These are phyloP conservation scores for Panicum hallii DNA, from an alignment of 202 grass and related monocot genomes.

Conservation along the genomic window DNA sequence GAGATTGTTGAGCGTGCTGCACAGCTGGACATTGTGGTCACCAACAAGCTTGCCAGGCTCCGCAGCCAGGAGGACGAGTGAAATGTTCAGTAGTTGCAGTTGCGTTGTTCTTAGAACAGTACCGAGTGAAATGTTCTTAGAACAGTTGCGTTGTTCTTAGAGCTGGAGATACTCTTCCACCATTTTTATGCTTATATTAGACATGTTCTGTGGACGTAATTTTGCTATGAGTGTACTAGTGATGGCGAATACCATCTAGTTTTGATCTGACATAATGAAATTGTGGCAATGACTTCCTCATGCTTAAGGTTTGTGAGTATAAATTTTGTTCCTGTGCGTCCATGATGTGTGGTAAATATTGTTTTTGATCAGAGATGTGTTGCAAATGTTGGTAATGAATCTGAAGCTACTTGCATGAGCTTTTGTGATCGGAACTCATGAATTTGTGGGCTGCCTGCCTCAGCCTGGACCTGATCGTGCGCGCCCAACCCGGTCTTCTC, in stretches of 20 bases:
- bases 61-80: constrained; percentile 92
- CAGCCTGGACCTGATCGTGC: too few species aligned
- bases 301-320: not conserved
- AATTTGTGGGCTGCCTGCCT: too few species aligned
- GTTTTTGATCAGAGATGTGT: too few species aligned
- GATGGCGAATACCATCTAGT: constrained; percentile 16
- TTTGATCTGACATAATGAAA: not conserved
- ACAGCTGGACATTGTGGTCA: constrained; percentile 78
- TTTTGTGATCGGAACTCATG: too few species aligned
- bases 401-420: too few species aligned
- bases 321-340: not conserved
- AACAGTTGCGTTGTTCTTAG: constrained; percentile 17
- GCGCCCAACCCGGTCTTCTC: too few species aligned
- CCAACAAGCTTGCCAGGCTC: constrained; percentile 78
- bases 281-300: not conserved
- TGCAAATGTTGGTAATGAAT: too few species aligned
- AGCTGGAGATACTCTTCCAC: not conserved
- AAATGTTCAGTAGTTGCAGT: not conserved
- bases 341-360: not conserved
- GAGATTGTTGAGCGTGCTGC: constrained; percentile 80
- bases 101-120: constrained; percentile 19
- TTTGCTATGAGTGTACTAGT: not conserved
- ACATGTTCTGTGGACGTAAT: not conserved
- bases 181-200: not conserved
- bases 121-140: constrained; percentile 9